phyloP scores from a whole-genome alignment of 2,329 filamentous ascomycete species.

The Basipetospora chlamydospora region DNA sequence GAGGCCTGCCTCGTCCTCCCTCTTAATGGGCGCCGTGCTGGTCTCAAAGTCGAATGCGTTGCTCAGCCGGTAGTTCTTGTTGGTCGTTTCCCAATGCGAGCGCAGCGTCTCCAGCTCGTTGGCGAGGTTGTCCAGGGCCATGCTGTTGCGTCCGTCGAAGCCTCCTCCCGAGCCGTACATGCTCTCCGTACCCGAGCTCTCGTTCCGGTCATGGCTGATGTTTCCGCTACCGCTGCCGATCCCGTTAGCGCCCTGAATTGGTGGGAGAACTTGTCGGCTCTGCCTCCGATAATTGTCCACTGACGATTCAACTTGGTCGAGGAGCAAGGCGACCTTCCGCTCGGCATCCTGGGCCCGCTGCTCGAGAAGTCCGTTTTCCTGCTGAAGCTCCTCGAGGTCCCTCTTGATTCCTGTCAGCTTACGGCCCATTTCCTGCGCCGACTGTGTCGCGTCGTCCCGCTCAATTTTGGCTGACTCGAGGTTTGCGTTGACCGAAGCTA shows the following conservation, averaged over 20 bases:
- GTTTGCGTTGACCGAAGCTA: conserved; percentile 54
- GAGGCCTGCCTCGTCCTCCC: conserved; percentile 29
- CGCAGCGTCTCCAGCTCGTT: conserved; percentile 83
- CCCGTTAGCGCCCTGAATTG: conserved; percentile 19
- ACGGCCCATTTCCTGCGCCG: conserved; percentile 35
- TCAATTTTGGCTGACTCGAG: conserved; percentile 51
- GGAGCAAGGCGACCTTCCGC: conserved; percentile 77
- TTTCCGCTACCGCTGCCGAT: conserved; percentile 11
- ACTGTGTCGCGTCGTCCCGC: conserved; percentile 49
- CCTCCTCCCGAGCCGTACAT: conserved; percentile 42
- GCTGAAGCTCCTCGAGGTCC: conserved; percentile 68
- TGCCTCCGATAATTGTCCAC: conserved; percentile 89
- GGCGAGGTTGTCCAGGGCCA: conserved; percentile 77
- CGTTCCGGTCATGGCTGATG: conserved; percentile 32
- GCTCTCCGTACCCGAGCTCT: conserved; percentile 47
- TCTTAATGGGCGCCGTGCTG: conserved; percentile 14
- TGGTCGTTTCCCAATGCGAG: conserved; percentile 88
- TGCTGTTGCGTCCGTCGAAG: conserved; percentile 38
- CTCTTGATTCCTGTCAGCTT: conserved; percentile 45
- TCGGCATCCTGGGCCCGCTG: conserved; percentile 79
- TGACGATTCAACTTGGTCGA: conserved; percentile 87
- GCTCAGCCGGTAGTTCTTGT: conserved; percentile 85
- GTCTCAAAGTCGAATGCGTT: conserved; percentile 77
- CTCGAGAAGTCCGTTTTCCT: conserved; percentile 70
- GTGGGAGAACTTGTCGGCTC: conserved; percentile 32